Evolutionary conservation across 257 asterid species (phyloP).

Genomic region (Haberlea rhodopensis): DNA sequence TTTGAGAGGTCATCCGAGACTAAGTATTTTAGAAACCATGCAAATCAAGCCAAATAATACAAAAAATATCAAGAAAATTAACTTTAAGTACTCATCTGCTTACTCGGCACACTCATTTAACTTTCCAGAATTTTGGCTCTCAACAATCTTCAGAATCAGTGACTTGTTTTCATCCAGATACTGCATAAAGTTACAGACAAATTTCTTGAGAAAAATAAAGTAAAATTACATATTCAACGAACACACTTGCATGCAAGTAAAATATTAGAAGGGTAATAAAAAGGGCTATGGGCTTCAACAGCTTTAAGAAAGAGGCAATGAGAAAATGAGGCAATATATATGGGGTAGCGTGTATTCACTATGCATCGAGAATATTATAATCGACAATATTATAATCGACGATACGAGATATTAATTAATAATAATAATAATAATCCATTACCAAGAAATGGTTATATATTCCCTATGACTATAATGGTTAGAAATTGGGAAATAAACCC

Average conservation of each 20-base stretch:
- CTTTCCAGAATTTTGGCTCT: slow-evolving; percentile 96
- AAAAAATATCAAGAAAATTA: not conserved
- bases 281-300: too few species aligned
- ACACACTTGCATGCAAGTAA: not conserved
- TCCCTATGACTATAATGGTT: slow-evolving; percentile 11
- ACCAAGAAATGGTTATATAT: slow-evolving; percentile 1
- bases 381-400: too few species aligned
- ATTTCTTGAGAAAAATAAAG: not conserved
- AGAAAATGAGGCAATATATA: too few species aligned
- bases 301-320: too few species aligned
- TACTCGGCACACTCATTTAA: slow-evolving; percentile 92
- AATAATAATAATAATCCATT: not conserved
- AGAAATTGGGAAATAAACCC: slow-evolving; percentile 22
- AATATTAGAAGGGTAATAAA: too few species aligned
- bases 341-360: too few species aligned
- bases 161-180: slow-evolving; percentile 97
- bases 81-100: slow-evolving; percentile 24
- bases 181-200: slow-evolving; percentile 37
- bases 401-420: not conserved
- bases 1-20: too few species aligned
- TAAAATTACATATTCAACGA: not conserved
- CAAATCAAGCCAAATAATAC: not conserved
- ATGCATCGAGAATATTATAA: too few species aligned
- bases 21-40: not conserved
- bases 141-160: slow-evolving; percentile 89